Conservation (phyloP, 176 grass and related monocot genomes). For the Microstegium vimineum region DNA sequence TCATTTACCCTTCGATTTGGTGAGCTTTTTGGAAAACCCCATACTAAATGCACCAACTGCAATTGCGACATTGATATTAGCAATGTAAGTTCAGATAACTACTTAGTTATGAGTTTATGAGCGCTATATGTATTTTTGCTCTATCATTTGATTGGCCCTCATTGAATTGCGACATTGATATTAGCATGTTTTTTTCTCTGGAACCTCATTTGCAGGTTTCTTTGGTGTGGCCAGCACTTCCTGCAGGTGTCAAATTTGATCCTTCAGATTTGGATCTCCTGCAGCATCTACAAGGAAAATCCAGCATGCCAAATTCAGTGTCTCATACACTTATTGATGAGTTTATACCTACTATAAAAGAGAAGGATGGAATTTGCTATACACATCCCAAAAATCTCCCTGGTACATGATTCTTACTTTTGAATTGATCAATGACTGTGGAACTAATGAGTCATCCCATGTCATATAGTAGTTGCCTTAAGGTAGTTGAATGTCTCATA, state of each 20-base stretch:
- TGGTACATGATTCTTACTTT: constrained; percentile 47
- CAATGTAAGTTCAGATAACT: constrained; percentile 44
- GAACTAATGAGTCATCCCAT: neutral
- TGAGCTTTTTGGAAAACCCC: constrained; percentile 41
- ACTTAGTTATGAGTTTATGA: neutral
- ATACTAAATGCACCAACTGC: constrained; percentile 62
- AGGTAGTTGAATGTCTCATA: neutral
- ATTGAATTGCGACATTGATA: neutral
- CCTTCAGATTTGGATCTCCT: constrained; percentile 62
- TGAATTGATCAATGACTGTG: neutral
- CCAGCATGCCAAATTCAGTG: constrained; percentile 21
- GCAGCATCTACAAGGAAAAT: constrained; percentile 64
- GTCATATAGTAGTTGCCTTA: neutral
- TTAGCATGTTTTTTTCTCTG: neutral
- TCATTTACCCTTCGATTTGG: constrained; percentile 16
- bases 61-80: constrained; percentile 43
- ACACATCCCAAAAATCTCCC: constrained; percentile 91
- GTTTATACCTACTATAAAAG: constrained; percentile 67
- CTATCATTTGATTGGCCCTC: neutral
- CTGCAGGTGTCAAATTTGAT: constrained; percentile 75
- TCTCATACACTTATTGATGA: constrained; percentile 46
- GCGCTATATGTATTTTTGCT: neutral
- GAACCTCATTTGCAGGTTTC: constrained; percentile 50
- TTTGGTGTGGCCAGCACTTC: constrained; percentile 55
- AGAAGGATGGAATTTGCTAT: constrained; percentile 75